Evolutionary conservation across 345 rosid species (phyloP).

Genomic region (Ailanthus altissimus): DNA sequence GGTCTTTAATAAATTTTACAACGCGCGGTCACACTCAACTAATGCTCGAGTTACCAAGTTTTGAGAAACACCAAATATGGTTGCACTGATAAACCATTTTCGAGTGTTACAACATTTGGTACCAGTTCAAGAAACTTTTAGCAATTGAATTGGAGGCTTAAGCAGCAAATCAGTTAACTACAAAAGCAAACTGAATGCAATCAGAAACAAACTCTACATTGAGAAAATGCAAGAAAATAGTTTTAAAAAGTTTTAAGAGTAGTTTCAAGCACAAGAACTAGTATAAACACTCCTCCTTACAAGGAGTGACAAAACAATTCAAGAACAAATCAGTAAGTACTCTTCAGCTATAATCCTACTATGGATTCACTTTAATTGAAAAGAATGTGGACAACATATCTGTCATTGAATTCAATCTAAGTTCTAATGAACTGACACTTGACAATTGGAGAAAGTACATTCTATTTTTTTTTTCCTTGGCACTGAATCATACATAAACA

Average conservation of each 20-base stretch:
- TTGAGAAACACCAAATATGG: not conserved
- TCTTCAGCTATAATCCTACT: not conserved
- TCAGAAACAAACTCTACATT: constrained; percentile 7
- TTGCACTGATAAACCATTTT: not conserved
- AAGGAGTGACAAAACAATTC: not conserved
- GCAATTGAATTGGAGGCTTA: not conserved
- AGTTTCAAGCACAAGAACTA: not conserved
- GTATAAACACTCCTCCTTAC: not conserved
- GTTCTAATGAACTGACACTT: not conserved
- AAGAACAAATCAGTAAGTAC: constrained; percentile 9
- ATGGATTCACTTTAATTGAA: not conserved
- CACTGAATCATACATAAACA: constrained; percentile 17
- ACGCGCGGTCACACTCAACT: not conserved
- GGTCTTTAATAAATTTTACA: not conserved
- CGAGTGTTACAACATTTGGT: not conserved
- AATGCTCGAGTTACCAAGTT: not conserved
- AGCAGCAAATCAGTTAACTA: not conserved
- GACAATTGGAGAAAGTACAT: not conserved
- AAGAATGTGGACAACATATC: constrained; percentile 13
- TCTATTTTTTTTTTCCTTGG: not conserved
- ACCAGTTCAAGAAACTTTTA: not conserved
- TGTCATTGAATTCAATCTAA: not conserved
- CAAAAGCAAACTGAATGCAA: not conserved
- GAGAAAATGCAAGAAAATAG: not conserved
- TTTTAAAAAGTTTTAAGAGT: not conserved